Evolutionary conservation across 2,329 filamentous ascomycete genomes (phyloP).

Genomic region (Botryosphaeria dothidea): DNA sequence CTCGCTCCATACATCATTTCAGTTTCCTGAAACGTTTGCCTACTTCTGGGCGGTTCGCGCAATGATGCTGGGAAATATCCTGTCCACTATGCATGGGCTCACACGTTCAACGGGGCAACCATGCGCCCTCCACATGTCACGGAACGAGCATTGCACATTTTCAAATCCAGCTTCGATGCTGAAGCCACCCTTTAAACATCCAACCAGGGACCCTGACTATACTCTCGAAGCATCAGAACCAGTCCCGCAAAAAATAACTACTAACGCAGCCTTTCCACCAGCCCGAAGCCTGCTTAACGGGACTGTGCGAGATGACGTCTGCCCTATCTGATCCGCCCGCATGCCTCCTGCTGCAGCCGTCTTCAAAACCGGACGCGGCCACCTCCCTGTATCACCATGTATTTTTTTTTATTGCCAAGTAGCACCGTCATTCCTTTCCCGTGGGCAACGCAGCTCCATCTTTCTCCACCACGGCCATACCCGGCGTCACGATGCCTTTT

Average conservation of each 20-base stretch:
- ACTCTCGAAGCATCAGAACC: too few relatives aligned
- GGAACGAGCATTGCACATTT: not conserved
- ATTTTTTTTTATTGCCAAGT: too few relatives aligned
- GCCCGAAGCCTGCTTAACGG: too few relatives aligned
- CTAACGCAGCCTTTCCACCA: too few relatives aligned
- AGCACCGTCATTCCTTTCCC: not conserved
- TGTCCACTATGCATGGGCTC: not conserved
- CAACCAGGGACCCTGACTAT: too few relatives aligned
- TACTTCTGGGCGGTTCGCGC: not conserved
- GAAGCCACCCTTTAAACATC: not conserved
- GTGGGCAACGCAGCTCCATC: too few relatives aligned
- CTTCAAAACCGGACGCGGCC: too few relatives aligned
- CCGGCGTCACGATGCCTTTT: not conserved
- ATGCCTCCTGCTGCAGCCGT: too few relatives aligned
- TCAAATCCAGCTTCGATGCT: not conserved
- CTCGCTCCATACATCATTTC: not conserved
- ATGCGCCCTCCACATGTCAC: not conserved
- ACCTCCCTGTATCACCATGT: too few relatives aligned
- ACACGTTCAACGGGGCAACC: not conserved
- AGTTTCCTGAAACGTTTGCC: not conserved
- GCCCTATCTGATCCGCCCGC: too few relatives aligned
- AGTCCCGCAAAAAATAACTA: too few relatives aligned
- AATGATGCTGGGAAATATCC: not conserved
- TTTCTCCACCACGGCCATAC: not conserved
- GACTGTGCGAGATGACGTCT: too few relatives aligned